These are phyloP conservation scores for Torulaspora pretoriensis DNA, from an alignment of 1,139 yeast species.

Conservation along the genomic window DNA sequence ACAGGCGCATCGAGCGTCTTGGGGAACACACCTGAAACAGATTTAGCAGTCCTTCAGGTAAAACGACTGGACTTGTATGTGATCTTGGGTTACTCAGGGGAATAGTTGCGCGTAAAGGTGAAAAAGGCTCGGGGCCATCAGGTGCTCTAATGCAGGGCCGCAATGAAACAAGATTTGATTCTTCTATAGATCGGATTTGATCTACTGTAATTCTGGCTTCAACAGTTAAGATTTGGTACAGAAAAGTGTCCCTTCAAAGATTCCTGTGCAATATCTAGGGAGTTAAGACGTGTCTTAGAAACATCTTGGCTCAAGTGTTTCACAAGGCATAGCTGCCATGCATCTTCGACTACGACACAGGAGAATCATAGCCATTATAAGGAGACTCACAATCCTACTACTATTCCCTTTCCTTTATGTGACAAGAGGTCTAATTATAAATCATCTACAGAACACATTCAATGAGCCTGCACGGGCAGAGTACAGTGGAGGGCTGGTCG, in stretches of 20 bases:
- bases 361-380: slow-evolving; percentile 8
- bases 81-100: no score
- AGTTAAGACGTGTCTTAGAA: background rate
- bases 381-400: slow-evolving; percentile 9
- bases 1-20: no score
- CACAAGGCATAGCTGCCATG: slow-evolving; percentile 1
- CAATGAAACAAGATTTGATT: background rate
- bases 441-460: slow-evolving; percentile 9
- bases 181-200: background rate
- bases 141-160: background rate
- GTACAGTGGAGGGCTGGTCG: slow-evolving; percentile 18
- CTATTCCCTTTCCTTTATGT: slow-evolving; percentile 6
- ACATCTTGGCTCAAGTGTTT: background rate
- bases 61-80: no score
- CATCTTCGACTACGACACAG: slow-evolving; percentile 14
- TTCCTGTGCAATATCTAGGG: background rate
- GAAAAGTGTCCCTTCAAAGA: background rate
- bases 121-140: background rate
- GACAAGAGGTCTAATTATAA: slow-evolving; percentile 7
- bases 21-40: background rate
- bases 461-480: slow-evolving; percentile 5
- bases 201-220: no score
- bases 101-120: background rate
- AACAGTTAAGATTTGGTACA: background rate
- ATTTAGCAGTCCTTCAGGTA: no score